Conservation (phyloP, 2,329 filamentous ascomycete species). For the Botrytis fabae region DNA sequence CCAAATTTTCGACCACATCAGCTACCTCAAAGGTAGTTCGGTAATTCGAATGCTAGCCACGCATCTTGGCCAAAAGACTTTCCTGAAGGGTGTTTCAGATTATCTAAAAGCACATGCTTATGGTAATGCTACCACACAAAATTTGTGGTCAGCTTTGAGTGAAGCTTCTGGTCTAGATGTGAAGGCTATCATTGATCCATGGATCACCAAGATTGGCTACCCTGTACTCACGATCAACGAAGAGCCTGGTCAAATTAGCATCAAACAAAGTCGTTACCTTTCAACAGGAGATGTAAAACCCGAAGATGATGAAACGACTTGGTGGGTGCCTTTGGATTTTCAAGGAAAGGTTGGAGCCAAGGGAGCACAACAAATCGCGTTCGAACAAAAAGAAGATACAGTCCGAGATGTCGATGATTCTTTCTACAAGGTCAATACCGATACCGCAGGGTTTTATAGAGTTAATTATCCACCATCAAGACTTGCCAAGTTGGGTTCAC, state of each 20-base stretch:
- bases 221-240: conserved; percentile 86
- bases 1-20: conserved; percentile 97
- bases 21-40: conserved; percentile 94
- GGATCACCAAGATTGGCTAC: conserved; percentile 95
- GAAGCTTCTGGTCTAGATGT: conserved; percentile 88
- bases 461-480: conserved; percentile 60
- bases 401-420: conserved; percentile 71
- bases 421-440: conserved; percentile 87
- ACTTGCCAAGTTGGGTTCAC: conserved; percentile 75
- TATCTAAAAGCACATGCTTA: conserved; percentile 90
- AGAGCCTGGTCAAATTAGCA: conserved; percentile 74
- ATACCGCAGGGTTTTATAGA: conserved; percentile 78
- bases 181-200: conserved; percentile 82
- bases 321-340: conserved; percentile 92
- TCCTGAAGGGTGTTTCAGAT: conserved; percentile 84
- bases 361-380: conserved; percentile 62
- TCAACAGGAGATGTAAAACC: conserved; percentile 87
- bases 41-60: conserved; percentile 94
- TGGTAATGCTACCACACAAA: conserved; percentile 85
- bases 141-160: conserved; percentile 85
- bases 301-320: conserved; percentile 86
- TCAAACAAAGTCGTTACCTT: conserved; percentile 87
- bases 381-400: conserved; percentile 75
- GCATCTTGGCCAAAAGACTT: conserved; percentile 83
- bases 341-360: conserved; percentile 70